Evolutionary conservation across 2,329 filamentous ascomycete genomes (phyloP), one percentile per base, ranked within the genome.

Genomic region (Paecilomyces dactylethromorphus): DNA sequence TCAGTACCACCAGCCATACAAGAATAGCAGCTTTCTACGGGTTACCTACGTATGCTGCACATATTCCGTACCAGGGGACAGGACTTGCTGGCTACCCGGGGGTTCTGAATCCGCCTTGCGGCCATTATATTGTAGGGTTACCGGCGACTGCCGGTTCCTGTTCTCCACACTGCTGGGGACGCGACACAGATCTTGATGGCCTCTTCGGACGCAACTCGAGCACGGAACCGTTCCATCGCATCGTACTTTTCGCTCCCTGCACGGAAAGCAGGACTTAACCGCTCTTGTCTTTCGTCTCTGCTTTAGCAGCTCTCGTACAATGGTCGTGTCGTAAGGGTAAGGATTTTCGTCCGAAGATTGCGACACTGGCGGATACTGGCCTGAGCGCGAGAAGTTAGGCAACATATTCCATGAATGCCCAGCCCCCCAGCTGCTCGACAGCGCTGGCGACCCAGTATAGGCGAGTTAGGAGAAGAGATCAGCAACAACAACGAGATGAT

Each of bases 241-340:
- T 10, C 62, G 59, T 4, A 67, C 63, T 53, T 67, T 67, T 24
- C 66, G 59, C 56, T 68, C 62, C 11, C 63, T 60, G 55, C 65
- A 66, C 18, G 64, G 65, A n/a, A 68, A 68, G 58, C 65, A 68
- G 21, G 66, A 66, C 18, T 61, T 63, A 57, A 66, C 62, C 10
- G 61, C 60, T 15, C 65, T 65, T 4, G 54, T 52, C 26, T 64
- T 65, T 55, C 65, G 65, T 57, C 67, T 66, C 18, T 60, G 55
- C 35, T 64, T 67, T 12, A 68, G 65, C 15, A 68, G 56, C 35
- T 67, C 64, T 49, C 60, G 60, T 8, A 68, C 60, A 8, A 56
- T 55, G 21, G n/a, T 53, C 3, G 65, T 67, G 50, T 68, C 64
- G 33, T 68, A 68, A 18, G 65, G 65, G 39, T 67, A 68, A 26